phyloP scores from a whole-genome alignment of 2,329 filamentous ascomycete species.

The Alternaria burnsii region DNA sequence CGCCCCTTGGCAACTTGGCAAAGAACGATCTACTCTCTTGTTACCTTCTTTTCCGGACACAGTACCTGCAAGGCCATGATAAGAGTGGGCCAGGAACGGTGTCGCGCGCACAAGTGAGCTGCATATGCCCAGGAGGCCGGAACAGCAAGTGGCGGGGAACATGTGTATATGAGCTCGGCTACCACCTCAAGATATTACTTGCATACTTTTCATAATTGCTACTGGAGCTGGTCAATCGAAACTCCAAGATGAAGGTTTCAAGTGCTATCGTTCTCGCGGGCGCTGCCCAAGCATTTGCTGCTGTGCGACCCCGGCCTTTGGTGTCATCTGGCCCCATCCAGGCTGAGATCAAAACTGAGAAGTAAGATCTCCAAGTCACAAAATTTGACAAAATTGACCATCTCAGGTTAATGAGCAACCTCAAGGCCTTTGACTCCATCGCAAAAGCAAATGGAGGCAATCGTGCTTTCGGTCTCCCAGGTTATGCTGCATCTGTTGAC shows the following conservation, averaged over 20 bases:
- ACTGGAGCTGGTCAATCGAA: neutral
- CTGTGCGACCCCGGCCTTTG: conserved; percentile 29
- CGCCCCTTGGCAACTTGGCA: conserved; percentile 35
- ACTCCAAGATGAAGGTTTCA: conserved; percentile 40
- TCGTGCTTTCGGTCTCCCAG: conserved; percentile 67
- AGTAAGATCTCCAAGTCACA: conserved; percentile 28
- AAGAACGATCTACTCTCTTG: conserved; percentile 35
- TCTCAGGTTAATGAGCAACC: conserved; percentile 61
- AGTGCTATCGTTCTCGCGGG: conserved; percentile 33
- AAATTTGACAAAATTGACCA: neutral
- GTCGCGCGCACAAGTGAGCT: conserved; percentile 24
- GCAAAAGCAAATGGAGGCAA: conserved; percentile 65
- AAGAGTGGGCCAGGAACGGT: conserved; percentile 29
- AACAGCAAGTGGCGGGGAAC: conserved; percentile 10
- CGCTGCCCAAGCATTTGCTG: conserved; percentile 36
- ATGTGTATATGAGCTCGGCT: conserved; percentile 25
- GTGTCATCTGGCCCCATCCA: conserved; percentile 54
- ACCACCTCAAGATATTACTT: conserved; percentile 8
- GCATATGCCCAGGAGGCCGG: conserved; percentile 21
- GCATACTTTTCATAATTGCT: neutral
- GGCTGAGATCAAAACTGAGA: conserved; percentile 51
- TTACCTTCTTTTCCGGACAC: conserved; percentile 45
- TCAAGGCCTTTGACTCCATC: conserved; percentile 65
- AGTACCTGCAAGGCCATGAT: conserved; percentile 30
- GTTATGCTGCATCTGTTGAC: conserved; percentile 66